These are phyloP conservation scores for Chlorella sp. DNA, from an alignment of 139 green algal genomes.

Conservation along the genomic window DNA sequence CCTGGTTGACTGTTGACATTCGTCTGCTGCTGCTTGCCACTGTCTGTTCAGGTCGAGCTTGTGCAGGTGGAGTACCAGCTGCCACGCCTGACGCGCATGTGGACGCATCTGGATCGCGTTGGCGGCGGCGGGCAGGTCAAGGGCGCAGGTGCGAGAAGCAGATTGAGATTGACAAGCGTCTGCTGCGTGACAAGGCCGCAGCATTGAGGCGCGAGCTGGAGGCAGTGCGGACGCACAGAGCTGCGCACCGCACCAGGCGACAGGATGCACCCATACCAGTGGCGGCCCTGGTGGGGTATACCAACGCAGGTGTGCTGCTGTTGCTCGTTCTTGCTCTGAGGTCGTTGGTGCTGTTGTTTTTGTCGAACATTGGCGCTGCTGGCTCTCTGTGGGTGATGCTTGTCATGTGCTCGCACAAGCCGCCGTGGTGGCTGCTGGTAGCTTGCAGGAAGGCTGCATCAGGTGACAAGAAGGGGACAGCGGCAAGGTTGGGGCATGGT, in stretches of 20 bases:
- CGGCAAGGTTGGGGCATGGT: too few species aligned
- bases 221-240: constrained; percentile 58
- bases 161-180: constrained; percentile 94
- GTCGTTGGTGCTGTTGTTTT: too few species aligned
- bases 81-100: constrained; percentile 93
- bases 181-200: constrained; percentile 52
- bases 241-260: constrained; percentile 57
- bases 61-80: constrained; percentile 94
- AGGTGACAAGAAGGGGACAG: too few species aligned
- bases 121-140: constrained; percentile 71
- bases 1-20: background rate
- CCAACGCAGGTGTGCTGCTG: constrained; percentile 80
- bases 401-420: too few species aligned
- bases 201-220: constrained; percentile 64
- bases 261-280: constrained; percentile 69
- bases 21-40: background rate
- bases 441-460: too few species aligned
- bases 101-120: constrained; percentile 94
- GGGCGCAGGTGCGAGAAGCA: constrained; percentile 85
- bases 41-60: constrained; percentile 74
- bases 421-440: too few species aligned
- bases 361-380: too few species aligned
- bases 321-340: too few species aligned
- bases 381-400: too few species aligned
- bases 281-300: constrained; percentile 91